Evolutionary conservation across 192 early-diverging fungal species (phyloP), one percentile per base, ranked within the genome.

Genomic region (Podila epicladia): DNA sequence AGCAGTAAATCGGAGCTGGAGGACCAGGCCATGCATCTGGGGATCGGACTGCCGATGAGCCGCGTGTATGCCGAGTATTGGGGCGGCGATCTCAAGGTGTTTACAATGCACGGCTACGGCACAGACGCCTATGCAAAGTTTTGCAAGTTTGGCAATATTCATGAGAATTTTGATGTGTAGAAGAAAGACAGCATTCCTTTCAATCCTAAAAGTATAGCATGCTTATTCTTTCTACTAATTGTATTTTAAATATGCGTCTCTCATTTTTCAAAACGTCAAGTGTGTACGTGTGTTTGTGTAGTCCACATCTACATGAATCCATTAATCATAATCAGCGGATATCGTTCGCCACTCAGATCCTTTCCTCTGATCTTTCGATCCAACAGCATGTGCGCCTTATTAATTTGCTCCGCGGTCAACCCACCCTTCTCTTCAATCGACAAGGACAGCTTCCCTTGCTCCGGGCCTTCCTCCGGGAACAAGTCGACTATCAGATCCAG

Each of bases 21-120:
- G 60, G 20, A 71, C 55, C 35, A 67, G 67, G 60, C 85, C 55
- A 75, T 87, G 76, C 84, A 85, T 50, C 75, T 97, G 60, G 97
- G 97, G n/a, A 91, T 97, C 63, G 97, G 97, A 0, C 79, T 97
- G 80, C 93, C 95, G 0, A 93, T 99, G 93, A 93, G 92, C 58
- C 86, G 91, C 59, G 93, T 97, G 28, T 99, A 97, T 85, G 93
- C 95, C 4, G 93, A 96, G 77, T 99, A 98, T 75, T 99, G 96
- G 97, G 96, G 96, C 24, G 97, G 97, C 8, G 88, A 87, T 26
- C 86, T 99, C 35, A 89, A 89, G 24, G 83, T 97, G 9, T 87
- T 91, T 35, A 90, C 91, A 7, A 90, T 97, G 92, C 91, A 95
- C 51, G 96, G 95, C 5, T 94, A 91, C 65, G 97, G 97, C 20